These are phyloP conservation scores for Chaetomiaceae sp. DNA, from an alignment of 2,329 filamentous ascomycete genomes.

Conservation along the genomic window DNA sequence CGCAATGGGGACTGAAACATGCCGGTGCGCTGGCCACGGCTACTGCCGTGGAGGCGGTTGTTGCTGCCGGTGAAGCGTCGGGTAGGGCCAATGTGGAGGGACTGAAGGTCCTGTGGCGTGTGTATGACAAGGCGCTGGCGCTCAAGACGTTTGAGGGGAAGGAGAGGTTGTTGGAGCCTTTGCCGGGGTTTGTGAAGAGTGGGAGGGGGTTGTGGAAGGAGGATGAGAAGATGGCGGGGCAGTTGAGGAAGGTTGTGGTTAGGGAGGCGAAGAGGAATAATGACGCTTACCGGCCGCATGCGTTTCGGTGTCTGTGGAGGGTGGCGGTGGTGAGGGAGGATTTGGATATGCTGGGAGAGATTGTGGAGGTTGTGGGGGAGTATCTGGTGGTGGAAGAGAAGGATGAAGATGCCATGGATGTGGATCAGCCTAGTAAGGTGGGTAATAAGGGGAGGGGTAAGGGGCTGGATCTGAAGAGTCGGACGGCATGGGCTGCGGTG, in stretches of 20 bases:
- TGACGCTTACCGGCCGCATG: constrained; percentile 72
- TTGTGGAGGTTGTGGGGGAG: constrained; percentile 58
- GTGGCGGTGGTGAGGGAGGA: constrained; percentile 66
- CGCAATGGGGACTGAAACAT: constrained; percentile 88
- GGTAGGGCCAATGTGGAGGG: constrained; percentile 58
- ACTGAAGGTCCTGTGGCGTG: constrained; percentile 69
- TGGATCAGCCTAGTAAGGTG: constrained; percentile 44
- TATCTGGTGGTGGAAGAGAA: constrained; percentile 58
- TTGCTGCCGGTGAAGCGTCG: constrained; percentile 51
- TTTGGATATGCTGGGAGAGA: constrained; percentile 64
- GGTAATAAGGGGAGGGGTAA: neutral
- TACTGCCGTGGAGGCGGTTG: constrained; percentile 64
- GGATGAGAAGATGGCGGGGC: constrained; percentile 50
- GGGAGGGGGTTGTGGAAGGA: constrained; percentile 54
- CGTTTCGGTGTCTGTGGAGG: constrained; percentile 66
- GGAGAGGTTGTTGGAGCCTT: constrained; percentile 74
- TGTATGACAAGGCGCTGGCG: constrained; percentile 72
- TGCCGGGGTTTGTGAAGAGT: constrained; percentile 71
- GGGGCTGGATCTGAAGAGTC: constrained; percentile 35
- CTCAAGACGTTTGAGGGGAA: constrained; percentile 94
- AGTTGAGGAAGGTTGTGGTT: constrained; percentile 74
- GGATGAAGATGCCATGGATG: constrained; percentile 65
- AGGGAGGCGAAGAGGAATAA: constrained; percentile 93
- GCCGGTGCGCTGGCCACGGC: constrained; percentile 78
- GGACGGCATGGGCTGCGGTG: constrained; percentile 46